Percentiles rank a stretch among this genome's conserved stretches.
These are phyloP conservation scores for Marchantia paleacea DNA, from an alignment of 225 moss, liverwort and hornwort species.

Conservation along the genomic window DNA sequence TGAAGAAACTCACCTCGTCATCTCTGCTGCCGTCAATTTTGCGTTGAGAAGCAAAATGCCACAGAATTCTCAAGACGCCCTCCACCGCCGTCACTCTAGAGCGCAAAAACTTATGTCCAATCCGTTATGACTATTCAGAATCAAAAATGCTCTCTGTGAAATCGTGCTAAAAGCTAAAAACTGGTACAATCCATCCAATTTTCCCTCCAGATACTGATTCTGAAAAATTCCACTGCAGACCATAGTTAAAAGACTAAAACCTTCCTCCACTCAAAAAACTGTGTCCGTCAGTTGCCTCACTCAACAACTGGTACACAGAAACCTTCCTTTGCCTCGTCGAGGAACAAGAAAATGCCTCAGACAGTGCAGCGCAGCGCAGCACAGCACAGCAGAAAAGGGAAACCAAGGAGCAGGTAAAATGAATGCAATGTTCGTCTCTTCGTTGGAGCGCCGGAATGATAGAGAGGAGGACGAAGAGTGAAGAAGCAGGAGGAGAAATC, in stretches of 20 bases:
- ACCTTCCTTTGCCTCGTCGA: not conserved
- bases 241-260: constrained; percentile 4
- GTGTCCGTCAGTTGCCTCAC: not conserved
- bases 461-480: not conserved
- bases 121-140: not conserved
- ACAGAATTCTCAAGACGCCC: not conserved
- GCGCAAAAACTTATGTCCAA: not conserved
- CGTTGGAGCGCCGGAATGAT: not conserved
- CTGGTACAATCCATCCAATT: constrained; percentile 10
- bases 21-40: not conserved
- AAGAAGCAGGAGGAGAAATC: not conserved
- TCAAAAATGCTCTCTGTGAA: not conserved
- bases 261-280: constrained; percentile 2
- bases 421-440: not conserved
- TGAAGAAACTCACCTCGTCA: constrained; percentile 10
- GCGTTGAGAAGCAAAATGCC: not conserved
- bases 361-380: not conserved
- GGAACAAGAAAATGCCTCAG: not conserved
- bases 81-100: constrained; percentile 13
- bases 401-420: not conserved
- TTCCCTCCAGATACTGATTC: constrained; percentile 4
- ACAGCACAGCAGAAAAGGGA: not conserved
- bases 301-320: not conserved
- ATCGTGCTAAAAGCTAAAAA: not conserved
- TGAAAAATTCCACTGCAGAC: constrained; percentile 19